A percentile compares a stretch with the other conserved stretches of the same genome.
Evolutionary conservation across 2,329 filamentous ascomycete genomes (phyloP).

Genomic region (Stemphylium lycopersici): DNA sequence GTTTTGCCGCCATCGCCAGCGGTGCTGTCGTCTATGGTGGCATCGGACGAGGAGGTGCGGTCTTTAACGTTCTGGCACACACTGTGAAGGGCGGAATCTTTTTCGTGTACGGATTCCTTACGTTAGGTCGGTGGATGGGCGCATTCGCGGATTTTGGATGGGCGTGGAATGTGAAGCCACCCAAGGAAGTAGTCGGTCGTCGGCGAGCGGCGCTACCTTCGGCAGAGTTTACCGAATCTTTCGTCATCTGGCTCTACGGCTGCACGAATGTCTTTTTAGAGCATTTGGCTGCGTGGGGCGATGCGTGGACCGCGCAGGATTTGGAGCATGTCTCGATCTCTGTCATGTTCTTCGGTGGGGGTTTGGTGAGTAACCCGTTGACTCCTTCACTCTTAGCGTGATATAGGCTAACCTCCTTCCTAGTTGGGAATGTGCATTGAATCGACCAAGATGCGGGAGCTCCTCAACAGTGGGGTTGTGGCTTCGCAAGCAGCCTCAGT

Average conservation of each 20-base stretch:
- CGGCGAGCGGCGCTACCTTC: conserved; percentile 70
- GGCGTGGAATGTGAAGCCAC: conserved; percentile 89
- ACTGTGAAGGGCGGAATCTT: conserved; percentile 96
- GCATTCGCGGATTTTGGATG: conserved; percentile 90
- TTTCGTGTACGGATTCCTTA: conserved; percentile 89
- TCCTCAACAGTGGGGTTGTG: conserved; percentile 63
- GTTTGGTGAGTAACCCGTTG: conserved; percentile 65
- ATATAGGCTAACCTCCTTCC: conserved; percentile 33
- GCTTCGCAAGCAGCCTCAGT: conserved; percentile 42
- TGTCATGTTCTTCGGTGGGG: conserved; percentile 90
- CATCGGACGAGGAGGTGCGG: conserved; percentile 72
- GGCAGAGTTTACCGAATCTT: conserved; percentile 88
- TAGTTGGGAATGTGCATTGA: conserved; percentile 83
- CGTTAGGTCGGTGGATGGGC: conserved; percentile 86
- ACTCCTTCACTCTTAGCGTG: conserved; percentile 10
- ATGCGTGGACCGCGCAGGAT: conserved; percentile 76
- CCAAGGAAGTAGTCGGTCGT: conserved; percentile 61
- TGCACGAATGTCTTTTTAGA: conserved; percentile 91
- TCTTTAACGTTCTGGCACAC: conserved; percentile 89
- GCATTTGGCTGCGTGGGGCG: conserved; percentile 76
- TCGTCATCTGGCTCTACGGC: conserved; percentile 89
- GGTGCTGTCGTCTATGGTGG: conserved; percentile 80
- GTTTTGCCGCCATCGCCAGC: conserved; percentile 73
- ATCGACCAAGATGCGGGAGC: conserved; percentile 66
- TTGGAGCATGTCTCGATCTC: conserved; percentile 93